Percentiles rank a stretch among this genome's conserved stretches.
Evolutionary conservation across 306 rosid species (phyloP).

Genomic region (Dryas drummondii): DNA sequence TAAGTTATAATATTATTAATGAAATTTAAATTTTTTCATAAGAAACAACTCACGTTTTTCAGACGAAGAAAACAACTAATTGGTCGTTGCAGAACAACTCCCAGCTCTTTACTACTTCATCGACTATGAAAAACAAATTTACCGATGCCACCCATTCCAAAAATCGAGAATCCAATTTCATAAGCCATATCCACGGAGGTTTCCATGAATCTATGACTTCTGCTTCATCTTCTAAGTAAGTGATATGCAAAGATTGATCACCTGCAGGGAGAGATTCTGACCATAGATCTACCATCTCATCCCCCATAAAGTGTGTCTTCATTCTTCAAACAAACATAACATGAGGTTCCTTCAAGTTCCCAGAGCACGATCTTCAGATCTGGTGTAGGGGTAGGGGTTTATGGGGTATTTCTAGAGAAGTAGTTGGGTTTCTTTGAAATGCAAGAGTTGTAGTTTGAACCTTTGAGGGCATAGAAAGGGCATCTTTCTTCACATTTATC

Average conservation of each 20-base stretch:
- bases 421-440: not conserved
- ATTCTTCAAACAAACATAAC: not conserved
- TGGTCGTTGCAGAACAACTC: conserved; percentile 25
- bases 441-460: not conserved
- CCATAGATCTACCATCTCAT: conserved; percentile 9
- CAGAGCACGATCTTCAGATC: not conserved
- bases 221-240: too few relatives aligned
- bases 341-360: not conserved
- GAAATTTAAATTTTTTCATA: too few relatives aligned
- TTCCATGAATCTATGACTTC: not conserved
- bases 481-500: not conserved
- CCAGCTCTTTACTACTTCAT: conserved; percentile 19
- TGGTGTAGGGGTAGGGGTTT: not conserved
- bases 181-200: not conserved
- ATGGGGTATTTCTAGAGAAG: too few relatives aligned
- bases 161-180: not conserved
- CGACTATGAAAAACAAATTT: not conserved
- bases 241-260: not conserved
- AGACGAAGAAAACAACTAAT: too few relatives aligned
- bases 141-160: conserved; percentile 26
- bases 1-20: too few relatives aligned
- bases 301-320: not conserved
- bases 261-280: not conserved
- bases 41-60: too few relatives aligned
- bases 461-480: not conserved